Base-by-base conservation (phyloP, 2,329 filamentous ascomycete species). In the Aspergillus brunneoviolaceus region DNA sequence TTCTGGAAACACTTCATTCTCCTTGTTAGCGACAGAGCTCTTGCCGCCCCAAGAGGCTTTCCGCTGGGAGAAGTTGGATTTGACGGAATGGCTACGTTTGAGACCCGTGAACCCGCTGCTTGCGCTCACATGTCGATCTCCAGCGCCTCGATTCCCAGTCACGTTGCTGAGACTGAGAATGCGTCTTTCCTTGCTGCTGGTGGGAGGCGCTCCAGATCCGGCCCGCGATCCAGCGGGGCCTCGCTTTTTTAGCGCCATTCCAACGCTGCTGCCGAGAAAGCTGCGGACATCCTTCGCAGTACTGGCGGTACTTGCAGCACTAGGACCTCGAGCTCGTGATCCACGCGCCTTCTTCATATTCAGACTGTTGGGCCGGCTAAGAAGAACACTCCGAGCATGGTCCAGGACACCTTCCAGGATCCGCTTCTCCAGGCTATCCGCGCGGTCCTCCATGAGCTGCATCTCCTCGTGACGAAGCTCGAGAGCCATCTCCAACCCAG, bases 321-420 rank as follows among this genome's bases (percentile, higher is more conserved):
- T 78, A 48, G 69, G 67, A 31, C 75, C 72, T 42, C 72, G 72
- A 57, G 67, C 68, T 61, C 67, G 74, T 55, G 79, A 76, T 61
- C 77, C 82, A 35, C 80, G 77, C 35, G 82, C 78, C 19, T 83
- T 78, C 66, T 83, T 84, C 58, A 83, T 75, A 63, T 77, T 82
- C 80, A 84, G 73, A 70, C 57, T 84, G 79, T 78, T 91, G 89
- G 66, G 87, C 82, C 80, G 74, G 49, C 95, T 90, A 60, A 98
- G 85, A n/a, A 97, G 83, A 27, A 94, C 88, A 6, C 72, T 75
- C 51, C 94, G 89, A 21, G 94, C 97, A 74, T 98, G 94, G 69
- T 98, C 93, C 79, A 99, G 96, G 63, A 98, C 91, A 27, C 94
- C 93, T 66, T 98, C 94, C 33, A 99, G 80, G 67, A 99, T 96